Conservation (phyloP, 306 rosid species). For the Vicia sativa region DNA sequence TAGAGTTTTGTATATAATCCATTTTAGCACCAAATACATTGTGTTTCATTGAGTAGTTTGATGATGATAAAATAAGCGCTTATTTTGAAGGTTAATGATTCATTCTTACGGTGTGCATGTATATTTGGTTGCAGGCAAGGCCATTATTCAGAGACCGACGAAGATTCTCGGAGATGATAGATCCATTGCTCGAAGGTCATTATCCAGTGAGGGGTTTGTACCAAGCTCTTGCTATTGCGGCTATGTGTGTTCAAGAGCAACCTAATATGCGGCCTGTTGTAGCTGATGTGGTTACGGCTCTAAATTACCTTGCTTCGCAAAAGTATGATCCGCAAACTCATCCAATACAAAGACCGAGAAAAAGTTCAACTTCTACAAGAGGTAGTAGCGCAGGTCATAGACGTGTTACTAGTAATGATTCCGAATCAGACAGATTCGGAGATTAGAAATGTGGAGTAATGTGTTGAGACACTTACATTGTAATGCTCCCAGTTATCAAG, state of each 20-base stretch:
- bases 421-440: conserved; percentile 38
- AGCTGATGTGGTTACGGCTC: conserved; percentile 82
- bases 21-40: background rate
- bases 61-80: conserved; percentile 1
- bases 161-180: conserved; percentile 78
- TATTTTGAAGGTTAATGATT: conserved; percentile 8
- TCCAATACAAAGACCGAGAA: conserved; percentile 35
- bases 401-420: conserved; percentile 19
- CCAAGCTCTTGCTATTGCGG: conserved; percentile 93
- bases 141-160: conserved; percentile 78
- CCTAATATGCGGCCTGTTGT: conserved; percentile 81
- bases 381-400: conserved; percentile 26
- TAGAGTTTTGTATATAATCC: background rate
- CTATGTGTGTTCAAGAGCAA: conserved; percentile 97
- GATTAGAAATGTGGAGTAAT: conserved; percentile 24
- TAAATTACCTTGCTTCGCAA: conserved; percentile 79
- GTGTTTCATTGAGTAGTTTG: background rate
- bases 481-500: conserved; percentile 67
- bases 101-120: background rate
- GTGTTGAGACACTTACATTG: conserved; percentile 39
- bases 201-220: conserved; percentile 90
- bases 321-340: conserved; percentile 55
- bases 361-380: conserved; percentile 41
- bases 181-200: conserved; percentile 73
- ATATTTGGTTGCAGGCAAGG: conserved; percentile 63